A percentile compares a stretch with the other conserved stretches of the same genome.
Evolutionary conservation across 805 yeast genomes (phyloP).

Genomic region (Lachancea kluyveri): DNA sequence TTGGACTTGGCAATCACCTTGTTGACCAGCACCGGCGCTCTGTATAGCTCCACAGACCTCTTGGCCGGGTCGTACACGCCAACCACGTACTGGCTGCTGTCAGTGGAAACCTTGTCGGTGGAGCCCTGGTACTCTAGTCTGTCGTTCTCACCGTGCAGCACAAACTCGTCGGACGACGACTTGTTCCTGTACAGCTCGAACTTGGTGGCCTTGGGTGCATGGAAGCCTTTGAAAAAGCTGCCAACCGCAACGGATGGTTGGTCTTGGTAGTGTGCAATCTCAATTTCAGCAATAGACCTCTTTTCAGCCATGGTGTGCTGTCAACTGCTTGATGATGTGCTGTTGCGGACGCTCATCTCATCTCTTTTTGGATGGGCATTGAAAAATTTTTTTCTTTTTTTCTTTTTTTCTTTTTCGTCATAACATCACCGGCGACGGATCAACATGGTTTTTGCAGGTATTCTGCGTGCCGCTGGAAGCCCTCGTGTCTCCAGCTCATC

Average conservation of each 20-base stretch:
- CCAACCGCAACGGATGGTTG: slow-evolving; percentile 52
- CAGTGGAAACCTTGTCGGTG: slow-evolving; percentile 32
- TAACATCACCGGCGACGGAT: neutral
- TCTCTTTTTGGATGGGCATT: no score
- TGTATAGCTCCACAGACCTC: slow-evolving; percentile 57
- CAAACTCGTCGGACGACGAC: slow-evolving; percentile 31
- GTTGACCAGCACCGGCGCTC: slow-evolving; percentile 57
- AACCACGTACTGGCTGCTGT: slow-evolving; percentile 50
- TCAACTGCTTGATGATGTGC: neutral
- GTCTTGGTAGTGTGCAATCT: slow-evolving; percentile 35
- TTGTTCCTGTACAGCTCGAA: slow-evolving; percentile 58
- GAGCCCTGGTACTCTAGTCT: slow-evolving; percentile 68
- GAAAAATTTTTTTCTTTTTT: slow-evolving; percentile 3
- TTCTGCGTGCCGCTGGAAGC: no score
- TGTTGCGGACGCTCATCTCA: slow-evolving; percentile 1
- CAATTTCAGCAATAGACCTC: slow-evolving; percentile 15
- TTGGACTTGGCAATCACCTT: slow-evolving; percentile 57
- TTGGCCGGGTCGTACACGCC: slow-evolving; percentile 72
- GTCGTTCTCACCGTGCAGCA: slow-evolving; percentile 74
- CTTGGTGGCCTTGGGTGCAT: slow-evolving; percentile 48
- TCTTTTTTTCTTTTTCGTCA: no score
- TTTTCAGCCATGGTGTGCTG: slow-evolving; percentile 12
- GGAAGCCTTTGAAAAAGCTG: slow-evolving; percentile 74
- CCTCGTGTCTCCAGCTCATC: no score
- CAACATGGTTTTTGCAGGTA: no score